Percentiles rank a stretch among this genome's conserved stretches.
Evolutionary conservation across 2,329 filamentous ascomycete genomes (phyloP).

Genomic region (Gremmenia infestans): DNA sequence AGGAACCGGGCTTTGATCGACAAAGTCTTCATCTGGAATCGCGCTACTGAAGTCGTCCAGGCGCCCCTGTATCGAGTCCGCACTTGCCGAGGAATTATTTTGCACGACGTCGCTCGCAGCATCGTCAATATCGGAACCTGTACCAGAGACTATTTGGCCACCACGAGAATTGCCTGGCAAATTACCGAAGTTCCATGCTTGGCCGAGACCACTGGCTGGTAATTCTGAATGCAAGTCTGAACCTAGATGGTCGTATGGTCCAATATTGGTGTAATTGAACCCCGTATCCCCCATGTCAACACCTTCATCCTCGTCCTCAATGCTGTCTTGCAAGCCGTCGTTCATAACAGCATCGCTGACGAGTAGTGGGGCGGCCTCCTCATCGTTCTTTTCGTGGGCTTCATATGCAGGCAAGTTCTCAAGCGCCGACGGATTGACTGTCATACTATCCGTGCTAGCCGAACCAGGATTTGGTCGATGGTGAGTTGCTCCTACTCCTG

Average conservation of each 20-base stretch:
- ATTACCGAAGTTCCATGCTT: conserved; percentile 16
- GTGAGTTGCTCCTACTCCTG: conserved; percentile 71
- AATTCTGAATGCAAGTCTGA: no score
- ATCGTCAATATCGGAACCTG: conserved; percentile 24
- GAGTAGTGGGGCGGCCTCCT: conserved; percentile 16
- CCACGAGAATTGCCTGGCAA: conserved; percentile 12
- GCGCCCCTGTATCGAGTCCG: conserved; percentile 16
- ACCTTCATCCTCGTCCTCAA: conserved; percentile 27
- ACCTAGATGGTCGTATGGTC: conserved; percentile 7
- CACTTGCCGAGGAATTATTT: conserved; percentile 28
- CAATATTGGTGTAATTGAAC: conserved; percentile 11
- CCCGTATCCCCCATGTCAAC: conserved; percentile 26
- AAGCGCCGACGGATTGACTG: conserved; percentile 23
- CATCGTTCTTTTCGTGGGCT: conserved; percentile 19
- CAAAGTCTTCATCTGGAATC: conserved; percentile 17
- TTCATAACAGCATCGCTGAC: conserved; percentile 14
- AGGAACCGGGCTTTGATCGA: conserved; percentile 24
- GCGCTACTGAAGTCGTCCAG: conserved; percentile 25
- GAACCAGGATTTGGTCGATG: conserved; percentile 58
- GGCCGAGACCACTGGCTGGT: no score
- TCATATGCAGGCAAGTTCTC: conserved; percentile 25
- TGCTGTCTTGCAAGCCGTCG: conserved; percentile 23
- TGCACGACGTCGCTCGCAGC: conserved; percentile 27
- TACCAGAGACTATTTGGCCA: conserved; percentile 20
- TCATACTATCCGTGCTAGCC: conserved; percentile 27